Base-by-base conservation (phyloP, 1,139 yeast species). In the Candida sp. region DNA sequence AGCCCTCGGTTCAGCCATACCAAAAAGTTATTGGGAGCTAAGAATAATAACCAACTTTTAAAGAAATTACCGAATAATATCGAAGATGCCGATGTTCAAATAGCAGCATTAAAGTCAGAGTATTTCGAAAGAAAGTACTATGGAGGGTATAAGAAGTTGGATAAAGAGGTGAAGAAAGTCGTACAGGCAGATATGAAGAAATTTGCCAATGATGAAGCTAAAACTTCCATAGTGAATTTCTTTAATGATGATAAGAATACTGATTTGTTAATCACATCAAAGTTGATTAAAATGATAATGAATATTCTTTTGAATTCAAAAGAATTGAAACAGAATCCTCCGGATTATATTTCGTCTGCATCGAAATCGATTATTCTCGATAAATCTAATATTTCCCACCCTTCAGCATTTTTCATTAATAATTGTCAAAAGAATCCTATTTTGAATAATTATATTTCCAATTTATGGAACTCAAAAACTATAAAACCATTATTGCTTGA, bases 1-100 rank as follows among this genome's bases (percentile, higher is more conserved):
- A 59, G 66, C 29, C 83, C 89, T 2, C 64, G 89, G 48, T 80
- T 75, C 52, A 69, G 73, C 1, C 72, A 72, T 45, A 82, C 89
- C 1, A 70, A 68, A 44, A 75, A 73, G 55, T 61, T 77, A 38
- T 64, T 77, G 47, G 63, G 63, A 41, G 79, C 82, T 21, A 70
- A 68, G 54, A 79, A 73, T 50, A 77, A 64, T 57, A 54, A 62
- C 36, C 71, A 76, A 48, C 56, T 79, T 27, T 54, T 79, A 44
- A 71, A 70, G 45, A 70, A 66, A 47, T 56, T 73, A 21, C 77
- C 78, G 1, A 49, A 60, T 21, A 51, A 66, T 3, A 57, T 61
- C 39, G 68, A 66, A 22, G 78, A 75, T 5, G 81, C 86, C 1
- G 51, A 55, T 12, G 50, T 52, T 8, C 73, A 75, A 55, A 74